Evolutionary conservation across 169 alveolate species (phyloP).

Genomic region (Fabrea salina): DNA sequence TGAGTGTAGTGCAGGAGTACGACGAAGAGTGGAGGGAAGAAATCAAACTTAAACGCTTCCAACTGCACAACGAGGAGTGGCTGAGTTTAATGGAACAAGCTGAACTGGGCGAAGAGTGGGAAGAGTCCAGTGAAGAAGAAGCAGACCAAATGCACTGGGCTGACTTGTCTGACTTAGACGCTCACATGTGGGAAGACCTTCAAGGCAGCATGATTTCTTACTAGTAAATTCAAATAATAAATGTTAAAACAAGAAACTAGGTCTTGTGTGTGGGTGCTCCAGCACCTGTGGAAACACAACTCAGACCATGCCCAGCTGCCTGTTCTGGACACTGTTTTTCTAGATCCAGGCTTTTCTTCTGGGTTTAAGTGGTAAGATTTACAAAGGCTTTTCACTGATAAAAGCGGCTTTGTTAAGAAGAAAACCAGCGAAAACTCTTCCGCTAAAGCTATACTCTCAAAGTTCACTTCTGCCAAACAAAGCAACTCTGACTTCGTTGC

Average conservation of each 20-base stretch:
- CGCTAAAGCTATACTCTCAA: neutral
- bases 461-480: neutral
- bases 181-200: constrained; percentile 6
- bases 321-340: constrained; percentile 21
- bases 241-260: neutral
- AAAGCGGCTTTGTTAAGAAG: constrained; percentile 18
- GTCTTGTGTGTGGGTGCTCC: constrained; percentile 21
- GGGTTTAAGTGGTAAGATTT: neutral
- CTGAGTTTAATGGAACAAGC: constrained; percentile 46
- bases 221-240: too few species aligned
- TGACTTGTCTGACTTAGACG: constrained; percentile 25
- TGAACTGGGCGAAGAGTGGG: constrained; percentile 2
- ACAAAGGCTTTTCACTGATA: constrained; percentile 27
- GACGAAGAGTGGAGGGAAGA: constrained; percentile 77
- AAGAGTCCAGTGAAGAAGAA: constrained; percentile 24
- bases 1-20: constrained; percentile 61
- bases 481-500: neutral
- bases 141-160: constrained; percentile 15
- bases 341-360: neutral
- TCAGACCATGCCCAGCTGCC: neutral
- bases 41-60: constrained; percentile 71
- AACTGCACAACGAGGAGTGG: constrained; percentile 71
- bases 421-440: neutral
- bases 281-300: constrained; percentile 14
- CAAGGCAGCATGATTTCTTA: too few species aligned